Conservation (phyloP, 192 early-diverging fungal species). For the Thamnidium elegans region DNA sequence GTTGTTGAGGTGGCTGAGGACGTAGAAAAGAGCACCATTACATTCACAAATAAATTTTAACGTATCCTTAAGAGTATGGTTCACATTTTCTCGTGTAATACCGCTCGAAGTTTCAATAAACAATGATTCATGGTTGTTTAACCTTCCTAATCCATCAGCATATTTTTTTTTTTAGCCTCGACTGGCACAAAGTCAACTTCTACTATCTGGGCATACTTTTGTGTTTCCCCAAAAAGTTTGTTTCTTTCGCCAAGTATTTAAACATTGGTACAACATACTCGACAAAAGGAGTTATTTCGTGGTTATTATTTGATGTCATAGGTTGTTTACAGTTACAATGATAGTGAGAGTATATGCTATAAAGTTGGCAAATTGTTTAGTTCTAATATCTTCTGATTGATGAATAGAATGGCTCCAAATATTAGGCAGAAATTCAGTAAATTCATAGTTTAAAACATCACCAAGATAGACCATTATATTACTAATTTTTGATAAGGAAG, state of each 20-base stretch:
- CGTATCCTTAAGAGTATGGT: not conserved
- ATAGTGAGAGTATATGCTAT: not conserved
- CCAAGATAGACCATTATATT: not conserved
- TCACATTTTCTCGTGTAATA: not conserved
- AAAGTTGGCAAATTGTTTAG: not conserved
- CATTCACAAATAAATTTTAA: not conserved
- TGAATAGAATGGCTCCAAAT: not conserved
- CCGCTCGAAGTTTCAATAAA: conserved; percentile 5
- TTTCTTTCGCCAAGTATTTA: conserved; percentile 1
- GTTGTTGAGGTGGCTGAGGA: not conserved
- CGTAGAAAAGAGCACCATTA: not conserved
- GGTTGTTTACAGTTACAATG: conserved; percentile 6
- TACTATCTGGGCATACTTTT: not conserved
- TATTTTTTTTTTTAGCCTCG: not conserved
- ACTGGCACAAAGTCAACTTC: not conserved
- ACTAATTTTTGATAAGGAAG: not conserved
- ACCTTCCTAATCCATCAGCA: not conserved
- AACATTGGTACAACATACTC: not conserved
- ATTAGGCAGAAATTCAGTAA: not conserved
- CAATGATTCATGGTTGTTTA: not conserved
- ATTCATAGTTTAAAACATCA: not conserved
- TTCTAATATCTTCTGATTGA: not conserved
- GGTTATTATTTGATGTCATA: not conserved
- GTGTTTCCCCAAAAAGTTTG: not conserved
- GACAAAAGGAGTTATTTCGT: not conserved